Evolutionary conservation across 192 early-diverging fungal genomes (phyloP).

Genomic region (Coemansia sp.): DNA sequence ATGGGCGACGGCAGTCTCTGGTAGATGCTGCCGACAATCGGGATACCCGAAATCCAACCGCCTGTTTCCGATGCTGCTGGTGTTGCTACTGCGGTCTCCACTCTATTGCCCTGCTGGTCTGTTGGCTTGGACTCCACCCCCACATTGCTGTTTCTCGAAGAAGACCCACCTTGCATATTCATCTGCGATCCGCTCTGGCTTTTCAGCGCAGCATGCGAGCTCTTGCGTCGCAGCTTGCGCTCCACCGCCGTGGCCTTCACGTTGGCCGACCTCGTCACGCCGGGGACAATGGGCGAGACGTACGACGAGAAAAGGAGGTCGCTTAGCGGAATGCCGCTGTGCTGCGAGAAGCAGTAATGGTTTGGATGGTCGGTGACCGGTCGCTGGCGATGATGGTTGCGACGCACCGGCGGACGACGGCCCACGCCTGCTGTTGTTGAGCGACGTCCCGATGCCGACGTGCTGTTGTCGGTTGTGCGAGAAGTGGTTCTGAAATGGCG

Average conservation of each 20-base stretch:
- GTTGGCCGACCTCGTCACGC: conserved; percentile 42
- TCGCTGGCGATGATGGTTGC: conserved; percentile 24
- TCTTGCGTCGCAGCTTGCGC: conserved; percentile 33
- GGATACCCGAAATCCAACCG: conserved; percentile 40
- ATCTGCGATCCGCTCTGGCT: neutral
- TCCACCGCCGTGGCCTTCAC: conserved; percentile 37
- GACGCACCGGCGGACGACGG: conserved; percentile 19
- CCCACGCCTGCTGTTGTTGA: conserved; percentile 23
- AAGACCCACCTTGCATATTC: neutral
- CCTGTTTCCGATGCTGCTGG: neutral
- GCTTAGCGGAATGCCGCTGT: conserved; percentile 71
- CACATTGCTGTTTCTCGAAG: too few species aligned
- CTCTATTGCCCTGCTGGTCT: neutral
- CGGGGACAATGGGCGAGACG: conserved; percentile 47
- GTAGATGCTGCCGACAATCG: conserved; percentile 36
- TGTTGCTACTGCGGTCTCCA: too few species aligned
- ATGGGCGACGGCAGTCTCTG: conserved; percentile 32
- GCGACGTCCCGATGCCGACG: neutral
- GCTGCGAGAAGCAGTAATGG: conserved; percentile 76
- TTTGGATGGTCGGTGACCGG: conserved; percentile 57
- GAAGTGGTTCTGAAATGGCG: conserved; percentile 15
- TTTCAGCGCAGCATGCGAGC: conserved; percentile 17
- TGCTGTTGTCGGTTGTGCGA: neutral
- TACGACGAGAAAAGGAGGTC: conserved; percentile 72
- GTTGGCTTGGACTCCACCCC: neutral